phyloP scores from a whole-genome alignment of 139 green algal species.

The Picochlorum sp. region DNA sequence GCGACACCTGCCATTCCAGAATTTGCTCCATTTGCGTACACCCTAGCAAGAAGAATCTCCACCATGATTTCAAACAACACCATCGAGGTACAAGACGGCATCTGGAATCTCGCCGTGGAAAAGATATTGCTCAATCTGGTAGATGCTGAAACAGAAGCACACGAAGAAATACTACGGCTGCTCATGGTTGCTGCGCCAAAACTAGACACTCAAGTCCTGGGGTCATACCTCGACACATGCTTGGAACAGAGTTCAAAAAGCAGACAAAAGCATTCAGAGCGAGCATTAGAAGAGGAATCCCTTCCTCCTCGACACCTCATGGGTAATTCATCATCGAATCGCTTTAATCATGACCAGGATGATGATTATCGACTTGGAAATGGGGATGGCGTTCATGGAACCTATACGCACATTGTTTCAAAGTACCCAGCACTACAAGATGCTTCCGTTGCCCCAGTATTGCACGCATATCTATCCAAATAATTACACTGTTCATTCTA shows the following conservation, averaged over 20 bases:
- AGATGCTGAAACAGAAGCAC: slow-evolving; percentile 54
- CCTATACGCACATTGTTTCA: slow-evolving; percentile 25
- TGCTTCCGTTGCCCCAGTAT: slow-evolving; percentile 24
- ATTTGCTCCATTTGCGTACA: slow-evolving; percentile 51
- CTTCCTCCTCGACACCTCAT: background rate
- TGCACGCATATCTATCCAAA: slow-evolving; percentile 41
- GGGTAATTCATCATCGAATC: too few species aligned
- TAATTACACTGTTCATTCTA: too few species aligned
- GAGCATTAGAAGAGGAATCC: background rate
- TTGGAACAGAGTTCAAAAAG: slow-evolving; percentile 27
- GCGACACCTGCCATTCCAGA: slow-evolving; percentile 26
- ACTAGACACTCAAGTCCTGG: slow-evolving; percentile 30
- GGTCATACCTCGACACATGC: slow-evolving; percentile 35
- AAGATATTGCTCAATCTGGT: slow-evolving; percentile 43
- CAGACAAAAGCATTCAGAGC: background rate
- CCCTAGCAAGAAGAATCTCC: slow-evolving; percentile 32
- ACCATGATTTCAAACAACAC: slow-evolving; percentile 2
- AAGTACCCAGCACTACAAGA: slow-evolving; percentile 27
- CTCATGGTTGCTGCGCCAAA: slow-evolving; percentile 43
- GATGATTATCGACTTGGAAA: background rate
- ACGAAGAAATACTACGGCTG: slow-evolving; percentile 67
- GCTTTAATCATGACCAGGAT: background rate
- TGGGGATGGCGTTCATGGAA: slow-evolving; percentile 30
- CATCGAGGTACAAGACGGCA: background rate
- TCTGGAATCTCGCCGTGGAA: slow-evolving; percentile 58